phyloP scores from a whole-genome alignment of 2,329 filamentous ascomycete genomes.

The Aureobasidium zeae region DNA sequence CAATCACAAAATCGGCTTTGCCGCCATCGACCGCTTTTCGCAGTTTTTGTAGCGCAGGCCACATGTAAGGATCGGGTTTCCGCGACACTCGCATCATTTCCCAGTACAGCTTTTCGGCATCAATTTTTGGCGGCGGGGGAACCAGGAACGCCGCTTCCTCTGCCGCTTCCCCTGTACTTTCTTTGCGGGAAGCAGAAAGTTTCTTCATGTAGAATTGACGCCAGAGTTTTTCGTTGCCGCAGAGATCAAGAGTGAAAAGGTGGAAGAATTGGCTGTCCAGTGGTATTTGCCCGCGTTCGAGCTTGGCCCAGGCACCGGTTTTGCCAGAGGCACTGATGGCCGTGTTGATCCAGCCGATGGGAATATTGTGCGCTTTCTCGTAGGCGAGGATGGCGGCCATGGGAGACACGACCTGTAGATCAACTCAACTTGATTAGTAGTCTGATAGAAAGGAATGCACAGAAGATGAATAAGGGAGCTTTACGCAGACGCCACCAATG shows the following conservation, averaged over 20 bases:
- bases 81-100: conserved; percentile 75
- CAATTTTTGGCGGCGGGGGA: conserved; percentile 61
- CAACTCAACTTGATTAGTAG: no score
- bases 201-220: conserved; percentile 40
- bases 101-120: conserved; percentile 75
- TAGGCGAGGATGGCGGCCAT: conserved; percentile 92
- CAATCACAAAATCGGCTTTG: conserved; percentile 53
- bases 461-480: conserved; percentile 23
- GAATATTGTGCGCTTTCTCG: conserved; percentile 66
- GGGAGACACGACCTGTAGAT: conserved; percentile 70
- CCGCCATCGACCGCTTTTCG: conserved; percentile 29
- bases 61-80: conserved; percentile 76
- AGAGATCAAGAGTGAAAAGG: conserved; percentile 67
- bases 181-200: conserved; percentile 17
- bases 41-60: conserved; percentile 65
- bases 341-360: conserved; percentile 83
- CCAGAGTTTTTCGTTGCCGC: conserved; percentile 60
- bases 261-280: conserved; percentile 67
- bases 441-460: neutral
- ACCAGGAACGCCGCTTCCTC: conserved; percentile 24
- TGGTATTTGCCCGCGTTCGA: conserved; percentile 74
- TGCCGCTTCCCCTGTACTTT: conserved; percentile 17
- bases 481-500: conserved; percentile 92
- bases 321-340: conserved; percentile 73
- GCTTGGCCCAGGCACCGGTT: conserved; percentile 73